These are phyloP conservation scores for Endocalyx cinctus DNA, from an alignment of 2,329 filamentous ascomycete species.

Conservation along the genomic window DNA sequence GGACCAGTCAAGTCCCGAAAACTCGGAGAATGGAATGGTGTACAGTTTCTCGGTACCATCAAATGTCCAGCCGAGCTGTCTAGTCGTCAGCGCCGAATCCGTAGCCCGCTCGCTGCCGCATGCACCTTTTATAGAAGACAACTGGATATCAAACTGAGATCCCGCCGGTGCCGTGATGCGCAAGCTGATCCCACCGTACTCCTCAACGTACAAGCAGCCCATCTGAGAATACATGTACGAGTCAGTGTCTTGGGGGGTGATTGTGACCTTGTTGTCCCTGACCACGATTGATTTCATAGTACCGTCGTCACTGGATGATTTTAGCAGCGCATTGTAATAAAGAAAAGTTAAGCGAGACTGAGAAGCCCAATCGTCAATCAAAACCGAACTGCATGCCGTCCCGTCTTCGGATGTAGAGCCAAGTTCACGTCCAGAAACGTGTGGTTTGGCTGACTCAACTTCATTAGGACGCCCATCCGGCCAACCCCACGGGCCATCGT, in stretches of 20 bases:
- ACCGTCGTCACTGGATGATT: slow-evolving; percentile 52
- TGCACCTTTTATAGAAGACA: slow-evolving; percentile 38
- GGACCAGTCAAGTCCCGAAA: slow-evolving; percentile 41
- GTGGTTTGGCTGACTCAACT: neutral
- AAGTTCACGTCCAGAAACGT: neutral
- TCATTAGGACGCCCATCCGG: neutral
- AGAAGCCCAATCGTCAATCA: slow-evolving; percentile 58
- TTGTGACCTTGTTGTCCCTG: slow-evolving; percentile 44
- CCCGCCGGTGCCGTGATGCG: slow-evolving; percentile 49
- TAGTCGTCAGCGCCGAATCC: slow-evolving; percentile 35
- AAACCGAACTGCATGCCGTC: slow-evolving; percentile 33
- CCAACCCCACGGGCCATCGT: neutral
- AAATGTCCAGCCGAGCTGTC: slow-evolving; percentile 54
- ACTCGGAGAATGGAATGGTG: slow-evolving; percentile 51
- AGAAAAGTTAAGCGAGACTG: slow-evolving; percentile 59
- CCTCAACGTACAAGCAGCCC: slow-evolving; percentile 46
- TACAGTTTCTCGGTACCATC: slow-evolving; percentile 57
- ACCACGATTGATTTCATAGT: slow-evolving; percentile 53
- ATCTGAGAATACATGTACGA: slow-evolving; percentile 58
- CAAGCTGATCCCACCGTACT: slow-evolving; percentile 52
- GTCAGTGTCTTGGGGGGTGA: slow-evolving; percentile 42
- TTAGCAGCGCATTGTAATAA: slow-evolving; percentile 54
- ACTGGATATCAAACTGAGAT: slow-evolving; percentile 46
- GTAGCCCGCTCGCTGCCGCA: slow-evolving; percentile 36
- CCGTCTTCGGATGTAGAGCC: slow-evolving; percentile 7